A percentile compares a stretch with the other conserved stretches of the same genome.
Conservation (phyloP, 371 early-diverging fungal species). For the Syncephalastrum contaminatum region DNA sequence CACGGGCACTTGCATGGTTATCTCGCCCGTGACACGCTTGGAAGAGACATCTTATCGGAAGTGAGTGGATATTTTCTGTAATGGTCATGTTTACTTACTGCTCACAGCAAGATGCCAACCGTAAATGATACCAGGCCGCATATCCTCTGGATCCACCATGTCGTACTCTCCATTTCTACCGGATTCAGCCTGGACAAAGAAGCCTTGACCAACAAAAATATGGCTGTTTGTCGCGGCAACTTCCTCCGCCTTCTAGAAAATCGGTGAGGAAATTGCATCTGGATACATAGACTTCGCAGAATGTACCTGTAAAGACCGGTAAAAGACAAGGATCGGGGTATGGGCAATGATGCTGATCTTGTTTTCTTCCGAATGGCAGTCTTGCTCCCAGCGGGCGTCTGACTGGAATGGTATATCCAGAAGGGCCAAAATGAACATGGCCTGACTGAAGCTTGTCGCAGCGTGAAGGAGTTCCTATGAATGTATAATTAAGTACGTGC, state of each 20-base stretch:
- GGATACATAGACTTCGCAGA: too few species aligned
- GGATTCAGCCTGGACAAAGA: slow-evolving; percentile 15
- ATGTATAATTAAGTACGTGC: not conserved
- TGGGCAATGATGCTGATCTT: slow-evolving; percentile 22
- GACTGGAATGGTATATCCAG: slow-evolving; percentile 43
- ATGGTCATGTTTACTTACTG: slow-evolving; percentile 18
- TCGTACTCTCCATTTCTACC: slow-evolving; percentile 22
- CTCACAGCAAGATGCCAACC: slow-evolving; percentile 42
- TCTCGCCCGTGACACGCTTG: slow-evolving; percentile 23
- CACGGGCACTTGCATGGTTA: slow-evolving; percentile 42
- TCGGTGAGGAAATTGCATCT: not conserved
- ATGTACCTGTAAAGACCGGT: slow-evolving; percentile 30
- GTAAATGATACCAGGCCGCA: slow-evolving; percentile 24
- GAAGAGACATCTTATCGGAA: slow-evolving; percentile 28
- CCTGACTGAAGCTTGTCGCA: slow-evolving; percentile 28
- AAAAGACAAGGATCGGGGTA: slow-evolving; percentile 46
- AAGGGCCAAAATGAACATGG: slow-evolving; percentile 44
- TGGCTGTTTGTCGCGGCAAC: slow-evolving; percentile 11
- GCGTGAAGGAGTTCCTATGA: slow-evolving; percentile 47
- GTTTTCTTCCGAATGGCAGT: slow-evolving; percentile 16
- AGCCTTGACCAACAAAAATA: slow-evolving; percentile 33
- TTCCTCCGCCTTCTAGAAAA: slow-evolving; percentile 4
- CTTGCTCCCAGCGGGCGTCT: slow-evolving; percentile 19
- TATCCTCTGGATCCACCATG: slow-evolving; percentile 24
- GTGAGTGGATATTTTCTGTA: not conserved